These are phyloP conservation scores for Colletotrichum sansevieriae DNA, from an alignment of 2,329 filamentous ascomycete species.

Conservation along the genomic window DNA sequence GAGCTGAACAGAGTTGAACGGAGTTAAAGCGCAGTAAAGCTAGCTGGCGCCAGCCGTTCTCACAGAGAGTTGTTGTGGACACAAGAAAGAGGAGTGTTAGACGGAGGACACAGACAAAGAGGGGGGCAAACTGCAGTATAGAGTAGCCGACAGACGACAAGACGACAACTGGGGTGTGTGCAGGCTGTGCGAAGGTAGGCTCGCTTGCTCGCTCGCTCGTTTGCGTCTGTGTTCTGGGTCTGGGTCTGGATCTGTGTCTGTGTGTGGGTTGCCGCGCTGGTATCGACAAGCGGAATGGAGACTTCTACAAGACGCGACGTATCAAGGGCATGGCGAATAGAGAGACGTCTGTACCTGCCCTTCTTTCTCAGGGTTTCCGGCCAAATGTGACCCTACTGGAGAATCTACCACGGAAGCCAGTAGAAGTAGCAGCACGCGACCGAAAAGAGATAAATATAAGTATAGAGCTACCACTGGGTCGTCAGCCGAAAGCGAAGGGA, in stretches of 20 bases:
- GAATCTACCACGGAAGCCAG: neutral
- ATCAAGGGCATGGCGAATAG: neutral
- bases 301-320: conserved; percentile 13
- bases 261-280: conserved; percentile 27
- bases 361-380: neutral
- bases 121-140: conserved; percentile 14
- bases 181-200: neutral
- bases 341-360: neutral
- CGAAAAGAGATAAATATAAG: neutral
- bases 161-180: too few species aligned
- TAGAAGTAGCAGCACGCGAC: neutral
- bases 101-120: conserved; percentile 23
- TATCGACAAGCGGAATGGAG: conserved; percentile 12
- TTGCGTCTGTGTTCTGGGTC: conserved; percentile 1
- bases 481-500: conserved; percentile 8
- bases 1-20: conserved; percentile 9
- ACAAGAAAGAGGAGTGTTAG: conserved; percentile 27
- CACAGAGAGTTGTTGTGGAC: conserved; percentile 21
- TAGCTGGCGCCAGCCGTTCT: conserved; percentile 18
- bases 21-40: conserved; percentile 35
- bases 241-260: neutral
- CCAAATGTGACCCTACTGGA: conserved; percentile 18
- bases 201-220: neutral
- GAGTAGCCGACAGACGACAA: neutral
- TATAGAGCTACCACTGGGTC: too few species aligned